Conservation (phyloP, 352 stramenopile genomes). For the Phytophthora gonapodyides region DNA sequence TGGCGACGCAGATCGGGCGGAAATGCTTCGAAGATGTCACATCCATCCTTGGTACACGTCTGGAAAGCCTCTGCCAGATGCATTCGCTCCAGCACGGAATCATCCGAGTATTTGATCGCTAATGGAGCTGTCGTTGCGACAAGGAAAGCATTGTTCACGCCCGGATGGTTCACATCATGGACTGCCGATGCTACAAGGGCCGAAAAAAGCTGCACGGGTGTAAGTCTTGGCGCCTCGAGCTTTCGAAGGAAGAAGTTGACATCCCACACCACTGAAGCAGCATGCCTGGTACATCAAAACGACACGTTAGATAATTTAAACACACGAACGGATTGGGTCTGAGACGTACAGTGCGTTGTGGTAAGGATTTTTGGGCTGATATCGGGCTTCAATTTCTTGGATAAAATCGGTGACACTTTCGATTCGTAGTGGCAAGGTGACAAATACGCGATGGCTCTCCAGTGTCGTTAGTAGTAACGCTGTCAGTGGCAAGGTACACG, state of each 20-base stretch:
- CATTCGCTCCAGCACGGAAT: constrained; percentile 90
- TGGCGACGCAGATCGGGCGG: constrained; percentile 50
- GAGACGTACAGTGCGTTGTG: constrained; percentile 72
- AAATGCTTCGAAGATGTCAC: constrained; percentile 74
- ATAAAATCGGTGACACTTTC: constrained; percentile 57
- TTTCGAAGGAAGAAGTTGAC: constrained; percentile 69
- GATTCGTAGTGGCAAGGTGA: constrained; percentile 54
- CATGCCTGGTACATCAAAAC: constrained; percentile 46
- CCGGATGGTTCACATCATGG: constrained; percentile 94
- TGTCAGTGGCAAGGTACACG: constrained; percentile 60
- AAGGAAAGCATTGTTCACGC: constrained; percentile 92
- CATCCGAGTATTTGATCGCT: constrained; percentile 93
- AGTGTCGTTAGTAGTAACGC: constrained; percentile 67
- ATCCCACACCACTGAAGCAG: constrained; percentile 73
- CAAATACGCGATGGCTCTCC: constrained; percentile 67
- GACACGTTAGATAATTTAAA: constrained; percentile 4
- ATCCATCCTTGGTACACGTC: constrained; percentile 63
- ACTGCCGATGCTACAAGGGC: constrained; percentile 88
- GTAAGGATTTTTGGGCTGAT: constrained; percentile 77
- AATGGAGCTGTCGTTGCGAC: constrained; percentile 82
- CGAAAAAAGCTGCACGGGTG: constrained; percentile 65
- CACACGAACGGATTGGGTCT: background rate
- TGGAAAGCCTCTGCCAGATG: constrained; percentile 76
- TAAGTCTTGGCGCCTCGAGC: constrained; percentile 40
- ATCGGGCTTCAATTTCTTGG: constrained; percentile 69